Evolutionary conservation across 805 yeast species (phyloP).

Genomic region (Barnettozyma vustinii): DNA sequence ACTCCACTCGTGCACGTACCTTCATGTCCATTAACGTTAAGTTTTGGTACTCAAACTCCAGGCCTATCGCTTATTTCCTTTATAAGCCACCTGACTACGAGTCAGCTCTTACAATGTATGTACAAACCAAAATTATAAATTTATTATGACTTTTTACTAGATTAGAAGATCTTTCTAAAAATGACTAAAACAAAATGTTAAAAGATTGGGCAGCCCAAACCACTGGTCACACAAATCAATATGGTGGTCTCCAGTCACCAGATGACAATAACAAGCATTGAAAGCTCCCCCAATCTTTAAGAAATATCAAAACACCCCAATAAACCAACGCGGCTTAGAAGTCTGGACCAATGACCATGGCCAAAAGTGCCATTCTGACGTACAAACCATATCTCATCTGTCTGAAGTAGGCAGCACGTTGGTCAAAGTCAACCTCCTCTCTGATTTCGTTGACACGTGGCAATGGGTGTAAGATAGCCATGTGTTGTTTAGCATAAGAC

Average conservation of each 20-base stretch:
- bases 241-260: conserved; percentile 23
- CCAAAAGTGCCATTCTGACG: conserved; percentile 97
- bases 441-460: conserved; percentile 96
- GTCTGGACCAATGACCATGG: conserved; percentile 96
- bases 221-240: background rate
- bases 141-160: background rate
- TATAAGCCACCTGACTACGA: no score
- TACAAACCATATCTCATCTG: conserved; percentile 98
- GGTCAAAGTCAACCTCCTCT: conserved; percentile 98
- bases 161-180: background rate
- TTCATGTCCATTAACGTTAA: no score
- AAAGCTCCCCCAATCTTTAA: background rate
- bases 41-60: no score
- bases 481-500: conserved; percentile 91
- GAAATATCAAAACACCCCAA: background rate
- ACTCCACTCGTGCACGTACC: no score
- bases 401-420: conserved; percentile 98
- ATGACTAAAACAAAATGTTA: background rate
- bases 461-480: conserved; percentile 98
- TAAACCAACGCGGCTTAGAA: conserved; percentile 32
- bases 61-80: no score
- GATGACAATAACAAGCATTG: background rate
- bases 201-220: background rate
- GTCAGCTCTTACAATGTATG: no score
- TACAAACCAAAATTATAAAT: background rate